phyloP scores from a whole-genome alignment of 345 rosid species.

The Lepidium sativum region DNA sequence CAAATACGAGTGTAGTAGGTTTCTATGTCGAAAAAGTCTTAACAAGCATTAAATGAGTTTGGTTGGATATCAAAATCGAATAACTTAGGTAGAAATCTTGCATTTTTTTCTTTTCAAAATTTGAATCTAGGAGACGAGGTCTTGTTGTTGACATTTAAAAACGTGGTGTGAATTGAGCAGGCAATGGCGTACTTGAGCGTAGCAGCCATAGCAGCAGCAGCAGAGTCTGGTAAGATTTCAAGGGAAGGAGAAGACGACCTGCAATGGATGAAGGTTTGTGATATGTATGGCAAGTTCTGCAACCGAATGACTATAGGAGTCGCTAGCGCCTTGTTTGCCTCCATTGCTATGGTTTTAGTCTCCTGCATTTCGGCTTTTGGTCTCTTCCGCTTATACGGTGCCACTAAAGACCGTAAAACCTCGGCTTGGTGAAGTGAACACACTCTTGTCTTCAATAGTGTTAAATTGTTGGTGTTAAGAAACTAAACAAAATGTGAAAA shows the following conservation, averaged over 20 bases:
- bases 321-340: conserved; percentile 40
- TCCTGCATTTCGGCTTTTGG: conserved; percentile 71
- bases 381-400: conserved; percentile 73
- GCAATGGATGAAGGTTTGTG: conserved; percentile 84
- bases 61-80: conserved; percentile 5
- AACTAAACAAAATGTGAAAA: background rate
- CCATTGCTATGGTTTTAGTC: conserved; percentile 45
- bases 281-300: conserved; percentile 75
- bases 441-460: background rate
- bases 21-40: conserved; percentile 8
- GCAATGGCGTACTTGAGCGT: conserved; percentile 61
- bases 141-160: background rate
- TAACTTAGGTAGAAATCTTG: conserved; percentile 5
- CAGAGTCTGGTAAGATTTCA: conserved; percentile 58
- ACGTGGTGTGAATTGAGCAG: conserved; percentile 35
- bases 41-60: conserved; percentile 6
- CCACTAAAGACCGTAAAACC: conserved; percentile 21
- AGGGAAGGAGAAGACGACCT: conserved; percentile 67
- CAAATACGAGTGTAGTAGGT: conserved; percentile 6
- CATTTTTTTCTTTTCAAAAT: background rate
- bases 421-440: background rate
- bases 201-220: conserved; percentile 69
- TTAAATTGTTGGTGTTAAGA: background rate
- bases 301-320: conserved; percentile 61
- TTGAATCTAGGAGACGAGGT: background rate